A percentile compares a stretch with the other conserved stretches of the same genome.
Evolutionary conservation across 2,329 filamentous ascomycete genomes (phyloP).

Genomic region (Fusarium buxicola): DNA sequence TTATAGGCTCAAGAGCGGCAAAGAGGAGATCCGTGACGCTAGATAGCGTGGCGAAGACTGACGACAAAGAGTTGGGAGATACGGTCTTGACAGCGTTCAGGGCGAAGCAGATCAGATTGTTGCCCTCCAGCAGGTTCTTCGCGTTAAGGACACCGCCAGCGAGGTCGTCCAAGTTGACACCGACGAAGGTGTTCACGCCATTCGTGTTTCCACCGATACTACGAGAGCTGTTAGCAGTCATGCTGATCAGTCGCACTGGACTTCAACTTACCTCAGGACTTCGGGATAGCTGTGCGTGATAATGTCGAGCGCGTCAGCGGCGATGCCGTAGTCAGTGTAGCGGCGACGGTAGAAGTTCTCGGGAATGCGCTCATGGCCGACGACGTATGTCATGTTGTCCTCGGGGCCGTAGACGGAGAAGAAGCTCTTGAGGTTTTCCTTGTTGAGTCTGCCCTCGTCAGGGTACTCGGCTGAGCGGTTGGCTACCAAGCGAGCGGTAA

Average conservation of each 20-base stretch:
- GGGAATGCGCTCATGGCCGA: slow-evolving; percentile 64
- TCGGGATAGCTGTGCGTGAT: slow-evolving; percentile 55
- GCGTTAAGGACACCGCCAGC: slow-evolving; percentile 59
- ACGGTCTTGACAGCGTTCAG: slow-evolving; percentile 54
- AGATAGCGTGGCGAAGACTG: slow-evolving; percentile 50
- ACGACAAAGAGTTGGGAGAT: slow-evolving; percentile 56
- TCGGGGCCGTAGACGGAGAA: slow-evolving; percentile 55
- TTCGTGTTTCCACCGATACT: slow-evolving; percentile 66
- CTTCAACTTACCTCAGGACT: slow-evolving; percentile 44
- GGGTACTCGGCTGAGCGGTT: slow-evolving; percentile 59
- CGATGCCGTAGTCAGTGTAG: slow-evolving; percentile 60
- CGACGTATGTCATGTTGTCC: slow-evolving; percentile 55
- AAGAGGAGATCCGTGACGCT: slow-evolving; percentile 30
- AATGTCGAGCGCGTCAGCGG: slow-evolving; percentile 56
- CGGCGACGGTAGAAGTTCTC: slow-evolving; percentile 61
- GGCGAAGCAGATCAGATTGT: slow-evolving; percentile 59
- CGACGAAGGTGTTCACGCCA: slow-evolving; percentile 62
- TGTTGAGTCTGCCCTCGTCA: slow-evolving; percentile 43
- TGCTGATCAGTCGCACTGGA: accelerated
- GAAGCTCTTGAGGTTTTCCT: slow-evolving; percentile 58
- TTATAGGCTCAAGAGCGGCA: slow-evolving; percentile 34
- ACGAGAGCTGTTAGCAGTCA: neutral
- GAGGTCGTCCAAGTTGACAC: slow-evolving; percentile 56
- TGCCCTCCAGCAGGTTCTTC: slow-evolving; percentile 56
- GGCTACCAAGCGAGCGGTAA: slow-evolving; percentile 56